Conservation (phyloP, 257 asterid genomes). For the Solanum bulbocastanum region DNA sequence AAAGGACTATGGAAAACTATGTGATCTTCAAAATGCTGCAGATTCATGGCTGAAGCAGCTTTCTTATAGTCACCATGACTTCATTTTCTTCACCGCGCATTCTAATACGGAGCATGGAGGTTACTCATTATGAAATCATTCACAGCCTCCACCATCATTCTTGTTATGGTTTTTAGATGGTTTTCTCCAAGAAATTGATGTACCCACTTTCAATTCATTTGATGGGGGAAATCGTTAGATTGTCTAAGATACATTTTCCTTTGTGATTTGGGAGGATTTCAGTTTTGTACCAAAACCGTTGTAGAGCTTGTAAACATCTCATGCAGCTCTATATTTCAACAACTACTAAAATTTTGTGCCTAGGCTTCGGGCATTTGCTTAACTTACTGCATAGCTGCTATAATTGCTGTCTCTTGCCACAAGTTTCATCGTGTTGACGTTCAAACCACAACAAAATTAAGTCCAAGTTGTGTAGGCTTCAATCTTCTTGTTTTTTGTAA, state of each 20-base stretch:
- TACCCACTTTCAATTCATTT: neutral
- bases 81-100: slow-evolving; percentile 13
- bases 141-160: neutral
- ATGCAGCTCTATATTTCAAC: neutral
- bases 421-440: neutral
- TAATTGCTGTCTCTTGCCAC: neutral
- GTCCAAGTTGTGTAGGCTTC: neutral
- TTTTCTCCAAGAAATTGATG: neutral
- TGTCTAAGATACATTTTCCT: neutral
- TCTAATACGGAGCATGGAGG: neutral
- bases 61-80: slow-evolving; percentile 25
- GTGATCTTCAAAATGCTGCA: slow-evolving; percentile 15
- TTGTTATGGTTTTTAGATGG: neutral
- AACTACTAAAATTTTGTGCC: neutral
- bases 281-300: neutral
- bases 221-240: neutral
- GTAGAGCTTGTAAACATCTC: neutral
- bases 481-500: neutral
- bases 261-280: neutral
- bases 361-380: too few relatives aligned
- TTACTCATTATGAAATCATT: neutral
- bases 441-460: neutral
- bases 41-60: slow-evolving; percentile 34
- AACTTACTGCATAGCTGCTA: too few relatives aligned
- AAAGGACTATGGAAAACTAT: slow-evolving; percentile 29